Base-by-base conservation (phyloP, 2,329 filamentous ascomycete genomes). In the Cladophialophora carrionii region DNA sequence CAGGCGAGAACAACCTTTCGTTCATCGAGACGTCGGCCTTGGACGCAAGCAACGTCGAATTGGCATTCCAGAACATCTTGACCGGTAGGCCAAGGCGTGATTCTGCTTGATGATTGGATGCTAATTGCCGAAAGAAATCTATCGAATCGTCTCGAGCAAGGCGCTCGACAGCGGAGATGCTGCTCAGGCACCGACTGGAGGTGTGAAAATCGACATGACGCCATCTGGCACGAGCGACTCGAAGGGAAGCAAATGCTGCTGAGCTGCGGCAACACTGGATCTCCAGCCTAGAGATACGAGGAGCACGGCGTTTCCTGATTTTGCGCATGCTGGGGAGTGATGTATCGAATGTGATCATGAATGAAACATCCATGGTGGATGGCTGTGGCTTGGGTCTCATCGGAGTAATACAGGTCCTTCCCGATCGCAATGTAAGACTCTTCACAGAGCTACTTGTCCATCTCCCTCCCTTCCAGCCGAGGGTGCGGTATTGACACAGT, bases 1-100 rank as follows among this genome's bases (percentile, higher is more conserved):
- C 73, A 96, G 93, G 92, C 85, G 93, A 97, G 80, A 96, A 97
- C 83, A 94, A 96, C 79, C 86, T 98, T 53, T 98, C 94, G 58
- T 99, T 99, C 81, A 99, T 99, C 79, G 95, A 99, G 85, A 99
- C 95, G 49, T 99, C 96, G 68, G 95, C 95, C 70, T 89, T 99
- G 74, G 95, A 99, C 78, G 95, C 95, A 74, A 98, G 92, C 87
- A 99, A 99, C 77, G 95, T 99, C 72, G 95, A 99, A 83, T 88
- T 98, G 76, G 95, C 95, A 67, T 98, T 99, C 87, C 94, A 99
- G 83, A 98, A 98, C 82, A 99, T 99, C 77, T 85, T 99, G 78
- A 99, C 95, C 77, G 94, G 94, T 97, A 54, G 17, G 37, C 17
- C 17, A 7, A 7, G 14, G 85, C 68, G 86, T 78, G 29, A 46